phyloP scores from a whole-genome alignment of 2,329 filamentous ascomycete species.

The Mollisia scopiformis region DNA sequence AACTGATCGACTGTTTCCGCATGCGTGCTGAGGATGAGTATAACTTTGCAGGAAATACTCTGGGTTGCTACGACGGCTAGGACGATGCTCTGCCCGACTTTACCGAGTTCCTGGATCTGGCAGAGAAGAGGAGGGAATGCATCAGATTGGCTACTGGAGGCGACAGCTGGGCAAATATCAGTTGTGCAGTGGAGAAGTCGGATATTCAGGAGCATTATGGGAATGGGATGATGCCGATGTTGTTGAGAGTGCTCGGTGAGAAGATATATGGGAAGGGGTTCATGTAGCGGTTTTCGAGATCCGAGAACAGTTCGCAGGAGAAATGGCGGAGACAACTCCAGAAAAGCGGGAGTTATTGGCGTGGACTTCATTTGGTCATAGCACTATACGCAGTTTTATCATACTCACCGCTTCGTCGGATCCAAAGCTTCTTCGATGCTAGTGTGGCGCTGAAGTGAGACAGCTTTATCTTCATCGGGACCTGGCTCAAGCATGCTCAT shows the following conservation, averaged over 20 bases:
- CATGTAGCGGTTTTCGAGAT: constrained; percentile 5
- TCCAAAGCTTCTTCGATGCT: not conserved
- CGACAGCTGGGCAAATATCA: constrained; percentile 12
- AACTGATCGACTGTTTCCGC: constrained; percentile 24
- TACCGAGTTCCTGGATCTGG: constrained; percentile 21
- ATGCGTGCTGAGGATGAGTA: constrained; percentile 24
- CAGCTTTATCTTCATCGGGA: not conserved
- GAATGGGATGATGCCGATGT: constrained; percentile 20
- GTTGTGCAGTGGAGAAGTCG: constrained; percentile 17
- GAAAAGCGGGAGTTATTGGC: too few species aligned
- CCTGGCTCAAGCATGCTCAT: not conserved
- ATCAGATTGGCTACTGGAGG: constrained; percentile 6
- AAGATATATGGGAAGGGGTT: constrained; percentile 22
- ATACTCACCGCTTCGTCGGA: not conserved
- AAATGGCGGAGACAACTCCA: not conserved
- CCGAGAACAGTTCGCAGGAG: not conserved
- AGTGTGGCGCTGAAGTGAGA: not conserved
- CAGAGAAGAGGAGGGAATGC: constrained; percentile 21
- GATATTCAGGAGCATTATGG: constrained; percentile 23
- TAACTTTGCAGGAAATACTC: constrained; percentile 2
- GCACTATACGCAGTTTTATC: too few species aligned
- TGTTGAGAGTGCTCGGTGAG: constrained; percentile 21
- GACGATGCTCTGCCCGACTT: constrained; percentile 14
- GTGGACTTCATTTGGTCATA: too few species aligned
- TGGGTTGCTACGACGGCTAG: constrained; percentile 14